Evolutionary conservation across 177 flowering plant genomes (phyloP), one percentile per base, ranked within the genome.

Genomic region (Viscum album): DNA sequence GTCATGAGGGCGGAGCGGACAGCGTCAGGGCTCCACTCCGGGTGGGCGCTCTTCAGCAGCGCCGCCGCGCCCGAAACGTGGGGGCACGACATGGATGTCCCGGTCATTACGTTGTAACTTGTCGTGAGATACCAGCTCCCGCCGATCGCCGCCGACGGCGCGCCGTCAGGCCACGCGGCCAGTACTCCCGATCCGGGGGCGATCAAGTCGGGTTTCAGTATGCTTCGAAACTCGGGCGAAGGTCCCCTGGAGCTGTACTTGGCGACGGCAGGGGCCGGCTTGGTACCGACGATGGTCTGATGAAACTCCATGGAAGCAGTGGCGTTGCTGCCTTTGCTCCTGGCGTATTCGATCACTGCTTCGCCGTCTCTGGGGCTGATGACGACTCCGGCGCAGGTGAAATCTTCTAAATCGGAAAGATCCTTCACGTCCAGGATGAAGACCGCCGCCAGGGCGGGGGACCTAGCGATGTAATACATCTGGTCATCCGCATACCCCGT

Each of bases 211-310:
- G 98, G 98, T 74, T 92, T 92, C 76, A 92, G 69, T 29, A 92
- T 88, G 82, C 89, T 77, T 0, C 86, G 88, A 3, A 87, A 85
- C 59, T 90, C 82, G 78, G 68, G 34, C 65, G 87, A 90, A 0
- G 98, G 98, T 41, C 98, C 98, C 56, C 98, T 68, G 0, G 98
- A 92, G 59, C 95, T 88, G 34, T 90, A 92, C 24, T 96, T 92
- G 30, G 96, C 98, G 56, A 87, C 96, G 31, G 88, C 86, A 2
- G 98, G 98, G 10, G 98, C 89, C 0, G 96, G 98, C 70, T 74
- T 66, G 0, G 90, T 89, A 34, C 83, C 79, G 82, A 92, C 33
- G 35, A 85, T 84, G 0, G 96, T 92, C 72, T 97, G 97, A 1
- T 86, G 83, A 31, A 92, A 89, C 11, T 80, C 78, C 59, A 92